Conservation (phyloP, 345 rosid species). For the Acer saccharum region DNA sequence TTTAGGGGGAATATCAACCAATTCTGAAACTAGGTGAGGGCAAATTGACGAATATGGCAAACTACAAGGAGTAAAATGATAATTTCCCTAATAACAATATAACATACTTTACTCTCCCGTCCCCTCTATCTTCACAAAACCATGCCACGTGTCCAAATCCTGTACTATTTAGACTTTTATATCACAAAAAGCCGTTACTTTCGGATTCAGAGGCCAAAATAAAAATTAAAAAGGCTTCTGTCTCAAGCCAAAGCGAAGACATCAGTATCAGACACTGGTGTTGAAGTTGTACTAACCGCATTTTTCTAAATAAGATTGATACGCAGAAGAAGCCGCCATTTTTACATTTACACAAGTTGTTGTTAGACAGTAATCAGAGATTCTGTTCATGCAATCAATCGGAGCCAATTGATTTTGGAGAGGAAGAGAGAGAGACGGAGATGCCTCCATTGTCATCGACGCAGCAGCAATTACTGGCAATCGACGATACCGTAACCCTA, state of each 20-base stretch:
- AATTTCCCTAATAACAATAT: too few species aligned
- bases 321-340: not conserved
- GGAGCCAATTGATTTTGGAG: not conserved
- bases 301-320: not conserved
- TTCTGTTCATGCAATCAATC: conserved; percentile 2
- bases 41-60: too few species aligned
- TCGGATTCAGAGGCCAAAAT: not conserved
- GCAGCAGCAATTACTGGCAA: conserved; percentile 6
- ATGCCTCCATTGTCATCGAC: conserved; percentile 27
- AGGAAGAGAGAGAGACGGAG: not conserved
- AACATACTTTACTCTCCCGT: not conserved
- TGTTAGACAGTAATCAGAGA: conserved; percentile 1
- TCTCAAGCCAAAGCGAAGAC: not conserved
- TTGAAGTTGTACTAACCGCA: not conserved
- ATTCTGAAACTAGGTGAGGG: too few species aligned
- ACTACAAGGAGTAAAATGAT: too few species aligned
- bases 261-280: not conserved
- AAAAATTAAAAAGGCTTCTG: not conserved
- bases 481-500: conserved; percentile 43
- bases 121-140: not conserved
- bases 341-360: not conserved
- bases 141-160: conserved; percentile 3
- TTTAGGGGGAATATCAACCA: too few species aligned
- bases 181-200: not conserved
- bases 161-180: not conserved